A percentile compares a stretch with the other conserved stretches of the same genome.
These are phyloP conservation scores for Myriosclerotinia duriaeana DNA, from an alignment of 2,329 filamentous ascomycete species.

Conservation along the genomic window DNA sequence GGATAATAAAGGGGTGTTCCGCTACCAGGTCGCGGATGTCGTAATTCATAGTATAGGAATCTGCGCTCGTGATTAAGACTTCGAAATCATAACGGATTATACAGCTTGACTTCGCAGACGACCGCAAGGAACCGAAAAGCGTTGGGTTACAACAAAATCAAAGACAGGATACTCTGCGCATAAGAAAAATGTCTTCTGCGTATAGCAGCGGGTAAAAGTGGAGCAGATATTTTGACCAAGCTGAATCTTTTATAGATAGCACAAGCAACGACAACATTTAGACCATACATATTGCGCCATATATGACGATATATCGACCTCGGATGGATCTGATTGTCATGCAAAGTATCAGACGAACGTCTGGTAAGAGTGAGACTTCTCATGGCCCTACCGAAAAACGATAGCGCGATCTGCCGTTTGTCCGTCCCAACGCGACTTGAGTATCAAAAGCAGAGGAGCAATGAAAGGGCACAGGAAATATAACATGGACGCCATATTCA, in stretches of 20 bases:
- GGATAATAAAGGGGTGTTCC: background rate
- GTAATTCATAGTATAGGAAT: too few species aligned
- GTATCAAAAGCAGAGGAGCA: background rate
- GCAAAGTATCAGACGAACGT: background rate
- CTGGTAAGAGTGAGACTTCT: background rate
- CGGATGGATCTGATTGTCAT: too few species aligned
- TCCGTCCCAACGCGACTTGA: background rate
- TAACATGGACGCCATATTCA: fast-evolving
- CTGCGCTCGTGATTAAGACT: background rate
- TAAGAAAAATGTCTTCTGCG: background rate
- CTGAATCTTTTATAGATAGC: background rate
- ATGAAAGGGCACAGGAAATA: too few species aligned
- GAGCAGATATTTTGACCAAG: background rate
- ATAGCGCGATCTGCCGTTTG: background rate
- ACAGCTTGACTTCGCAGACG: background rate
- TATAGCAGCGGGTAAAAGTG: background rate
- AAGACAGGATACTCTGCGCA: background rate
- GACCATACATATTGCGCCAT: background rate
- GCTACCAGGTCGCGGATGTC: too few species aligned
- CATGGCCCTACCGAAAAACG: background rate
- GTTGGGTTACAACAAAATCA: background rate
- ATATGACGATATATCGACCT: background rate
- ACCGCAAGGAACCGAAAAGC: background rate
- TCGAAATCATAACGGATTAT: background rate
- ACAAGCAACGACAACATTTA: background rate